Evolutionary conservation across 2,329 filamentous ascomycete species (phyloP).

Genomic region (Nemania diffusa): DNA sequence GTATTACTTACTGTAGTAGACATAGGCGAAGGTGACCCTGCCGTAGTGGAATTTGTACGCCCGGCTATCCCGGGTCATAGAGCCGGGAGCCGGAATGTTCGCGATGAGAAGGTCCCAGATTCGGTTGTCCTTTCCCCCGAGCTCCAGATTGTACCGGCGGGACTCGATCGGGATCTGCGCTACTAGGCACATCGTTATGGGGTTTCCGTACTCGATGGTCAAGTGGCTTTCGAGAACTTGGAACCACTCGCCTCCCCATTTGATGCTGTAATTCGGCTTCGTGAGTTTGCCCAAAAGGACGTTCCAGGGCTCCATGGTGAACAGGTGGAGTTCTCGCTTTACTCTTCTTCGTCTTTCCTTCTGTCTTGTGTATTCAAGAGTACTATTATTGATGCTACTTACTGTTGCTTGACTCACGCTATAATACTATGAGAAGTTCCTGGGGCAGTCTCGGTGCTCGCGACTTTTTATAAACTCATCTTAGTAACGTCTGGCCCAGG

Average conservation of each 20-base stretch:
- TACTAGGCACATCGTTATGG: not conserved
- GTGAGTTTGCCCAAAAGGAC: conserved; percentile 7
- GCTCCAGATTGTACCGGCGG: not conserved
- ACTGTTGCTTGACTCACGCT: not conserved
- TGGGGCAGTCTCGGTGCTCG: not conserved
- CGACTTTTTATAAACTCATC: not conserved
- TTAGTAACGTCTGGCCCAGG: not conserved
- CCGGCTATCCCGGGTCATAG: not conserved
- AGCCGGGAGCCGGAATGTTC: not conserved
- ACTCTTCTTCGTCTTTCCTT: not conserved
- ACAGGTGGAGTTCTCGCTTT: not conserved
- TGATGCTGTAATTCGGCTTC: not conserved
- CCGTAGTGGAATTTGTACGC: conserved; percentile 2
- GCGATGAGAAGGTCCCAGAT: not conserved
- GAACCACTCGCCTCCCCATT: not conserved
- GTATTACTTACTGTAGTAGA: conserved; percentile 13
- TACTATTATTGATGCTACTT: not conserved
- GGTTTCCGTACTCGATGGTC: not conserved
- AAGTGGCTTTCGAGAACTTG: not conserved
- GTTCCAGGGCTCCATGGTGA: conserved; percentile 2
- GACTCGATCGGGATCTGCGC: not conserved
- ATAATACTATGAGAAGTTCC: not conserved
- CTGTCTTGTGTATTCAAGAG: too few relatives aligned
- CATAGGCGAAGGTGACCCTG: conserved; percentile 8
- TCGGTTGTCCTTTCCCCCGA: conserved; percentile 1